phyloP scores from a whole-genome alignment of 164 flowering plant species.

The Brasenia schreberi region DNA sequence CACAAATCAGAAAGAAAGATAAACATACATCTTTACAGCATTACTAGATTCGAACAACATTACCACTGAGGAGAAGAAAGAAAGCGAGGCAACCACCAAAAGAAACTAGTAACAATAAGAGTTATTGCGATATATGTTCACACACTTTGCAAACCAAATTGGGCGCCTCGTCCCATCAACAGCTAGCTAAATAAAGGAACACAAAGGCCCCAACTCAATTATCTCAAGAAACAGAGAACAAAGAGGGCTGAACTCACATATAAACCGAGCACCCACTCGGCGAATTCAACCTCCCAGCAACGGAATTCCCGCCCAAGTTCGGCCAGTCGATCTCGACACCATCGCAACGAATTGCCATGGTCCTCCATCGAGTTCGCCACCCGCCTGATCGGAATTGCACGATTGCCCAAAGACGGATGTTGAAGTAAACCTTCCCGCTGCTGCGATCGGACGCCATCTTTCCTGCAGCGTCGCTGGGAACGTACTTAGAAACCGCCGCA shows the following conservation, averaged over 20 bases:
- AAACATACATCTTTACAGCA: too few species aligned
- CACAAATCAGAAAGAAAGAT: too few species aligned
- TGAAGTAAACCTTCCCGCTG: slow-evolving; percentile 30
- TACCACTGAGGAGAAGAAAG: too few species aligned
- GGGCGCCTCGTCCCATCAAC: too few species aligned
- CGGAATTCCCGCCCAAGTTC: not conserved
- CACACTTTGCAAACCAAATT: too few species aligned
- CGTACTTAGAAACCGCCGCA: slow-evolving; percentile 22
- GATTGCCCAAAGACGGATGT: slow-evolving; percentile 24
- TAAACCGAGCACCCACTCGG: slow-evolving; percentile 39
- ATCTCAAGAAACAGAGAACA: not conserved
- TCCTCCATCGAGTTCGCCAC: slow-evolving; percentile 34
- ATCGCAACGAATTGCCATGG: slow-evolving; percentile 33
- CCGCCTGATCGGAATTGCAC: slow-evolving; percentile 31
- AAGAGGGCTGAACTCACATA: slow-evolving; percentile 15
- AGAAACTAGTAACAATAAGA: too few species aligned
- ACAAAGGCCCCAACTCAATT: too few species aligned
- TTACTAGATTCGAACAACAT: too few species aligned
- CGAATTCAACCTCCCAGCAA: not conserved
- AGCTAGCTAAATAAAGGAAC: too few species aligned
- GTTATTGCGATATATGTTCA: too few species aligned
- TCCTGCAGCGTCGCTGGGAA: slow-evolving; percentile 8
- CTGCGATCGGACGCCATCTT: slow-evolving; percentile 22
- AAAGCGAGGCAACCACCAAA: too few species aligned
- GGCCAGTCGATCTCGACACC: slow-evolving; percentile 17